These are phyloP conservation scores for Aureobasidium leucospermi DNA, from an alignment of 2,329 filamentous ascomycete genomes.

Conservation along the genomic window DNA sequence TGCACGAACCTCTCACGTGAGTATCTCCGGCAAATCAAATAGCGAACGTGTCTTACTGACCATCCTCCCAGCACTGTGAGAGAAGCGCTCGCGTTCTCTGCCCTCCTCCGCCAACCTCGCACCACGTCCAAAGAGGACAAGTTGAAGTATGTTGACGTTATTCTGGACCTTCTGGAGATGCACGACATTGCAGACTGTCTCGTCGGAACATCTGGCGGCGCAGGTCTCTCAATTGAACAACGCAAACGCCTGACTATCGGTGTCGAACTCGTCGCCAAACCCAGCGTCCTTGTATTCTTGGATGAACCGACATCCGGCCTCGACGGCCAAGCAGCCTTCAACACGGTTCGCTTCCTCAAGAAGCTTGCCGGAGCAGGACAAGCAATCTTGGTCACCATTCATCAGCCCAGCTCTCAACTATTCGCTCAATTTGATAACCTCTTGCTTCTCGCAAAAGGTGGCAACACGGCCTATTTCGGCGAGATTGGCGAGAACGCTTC, in stretches of 20 bases:
- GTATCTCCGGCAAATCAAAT: neutral
- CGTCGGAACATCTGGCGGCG: conserved; percentile 53
- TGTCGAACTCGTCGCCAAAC: conserved; percentile 33
- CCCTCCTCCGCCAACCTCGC: conserved; percentile 54
- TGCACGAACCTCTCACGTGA: conserved; percentile 47
- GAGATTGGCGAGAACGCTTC: conserved; percentile 36
- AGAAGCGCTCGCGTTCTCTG: conserved; percentile 60
- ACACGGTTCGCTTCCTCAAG: conserved; percentile 54
- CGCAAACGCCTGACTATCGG: conserved; percentile 56
- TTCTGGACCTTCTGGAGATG: conserved; percentile 61
- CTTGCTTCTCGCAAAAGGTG: conserved; percentile 37
- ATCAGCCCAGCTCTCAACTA: conserved; percentile 36
- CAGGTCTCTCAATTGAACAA: conserved; percentile 56
- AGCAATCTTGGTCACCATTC: conserved; percentile 41
- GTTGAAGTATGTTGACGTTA: conserved; percentile 55
- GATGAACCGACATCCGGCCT: conserved; percentile 55
- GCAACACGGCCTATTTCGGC: conserved; percentile 42
- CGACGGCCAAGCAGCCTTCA: conserved; percentile 57
- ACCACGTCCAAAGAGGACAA: conserved; percentile 53
- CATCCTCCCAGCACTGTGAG: conserved; percentile 48
- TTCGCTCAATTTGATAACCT: conserved; percentile 41
- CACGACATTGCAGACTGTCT: conserved; percentile 58
- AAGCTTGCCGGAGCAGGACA: conserved; percentile 48
- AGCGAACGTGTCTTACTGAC: neutral
- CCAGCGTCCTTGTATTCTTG: conserved; percentile 55